phyloP scores from a whole-genome alignment of 176 grass and related monocot species.

The Cymbopogon citratus region DNA sequence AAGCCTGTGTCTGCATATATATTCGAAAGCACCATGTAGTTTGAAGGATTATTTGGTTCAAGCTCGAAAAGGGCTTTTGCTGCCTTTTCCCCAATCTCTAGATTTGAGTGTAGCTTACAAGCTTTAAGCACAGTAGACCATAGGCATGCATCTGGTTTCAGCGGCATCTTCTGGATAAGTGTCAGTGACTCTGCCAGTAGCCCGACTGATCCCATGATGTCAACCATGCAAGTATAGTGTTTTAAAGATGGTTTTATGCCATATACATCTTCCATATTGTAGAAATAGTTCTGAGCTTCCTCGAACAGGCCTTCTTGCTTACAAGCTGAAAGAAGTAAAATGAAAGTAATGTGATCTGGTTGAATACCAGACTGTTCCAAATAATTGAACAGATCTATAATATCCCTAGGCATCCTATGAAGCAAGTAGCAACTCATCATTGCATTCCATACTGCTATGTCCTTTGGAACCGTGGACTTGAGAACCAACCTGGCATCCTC shows the following conservation, averaged over 20 bases:
- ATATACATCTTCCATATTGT: constrained; percentile 52
- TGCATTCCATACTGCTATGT: constrained; percentile 60
- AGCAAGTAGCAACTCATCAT: constrained; percentile 55
- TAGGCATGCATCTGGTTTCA: constrained; percentile 61
- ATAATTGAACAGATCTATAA: constrained; percentile 35
- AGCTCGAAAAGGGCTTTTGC: constrained; percentile 58
- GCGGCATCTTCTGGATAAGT: constrained; percentile 50
- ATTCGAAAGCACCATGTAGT: constrained; percentile 58
- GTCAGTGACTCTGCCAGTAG: constrained; percentile 51
- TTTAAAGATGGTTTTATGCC: constrained; percentile 55
- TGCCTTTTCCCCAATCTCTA: constrained; percentile 54
- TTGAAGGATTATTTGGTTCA: constrained; percentile 62
- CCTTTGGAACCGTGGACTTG: constrained; percentile 33
- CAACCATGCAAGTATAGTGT: constrained; percentile 70
- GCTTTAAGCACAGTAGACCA: constrained; percentile 68
- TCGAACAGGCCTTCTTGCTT: constrained; percentile 54
- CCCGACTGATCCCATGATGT: constrained; percentile 55
- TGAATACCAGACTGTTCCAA: constrained; percentile 39
- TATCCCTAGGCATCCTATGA: constrained; percentile 46
- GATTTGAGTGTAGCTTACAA: constrained; percentile 56
- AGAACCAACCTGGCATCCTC: constrained; percentile 47
- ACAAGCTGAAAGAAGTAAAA: constrained; percentile 61
- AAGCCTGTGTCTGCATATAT: constrained; percentile 50
- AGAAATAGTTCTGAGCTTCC: constrained; percentile 47
- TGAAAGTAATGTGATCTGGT: constrained; percentile 54